These are phyloP conservation scores for Pyrrhoderma lamaoense DNA, from an alignment of 1,284 basidiomycete genomes.

Conservation along the genomic window DNA sequence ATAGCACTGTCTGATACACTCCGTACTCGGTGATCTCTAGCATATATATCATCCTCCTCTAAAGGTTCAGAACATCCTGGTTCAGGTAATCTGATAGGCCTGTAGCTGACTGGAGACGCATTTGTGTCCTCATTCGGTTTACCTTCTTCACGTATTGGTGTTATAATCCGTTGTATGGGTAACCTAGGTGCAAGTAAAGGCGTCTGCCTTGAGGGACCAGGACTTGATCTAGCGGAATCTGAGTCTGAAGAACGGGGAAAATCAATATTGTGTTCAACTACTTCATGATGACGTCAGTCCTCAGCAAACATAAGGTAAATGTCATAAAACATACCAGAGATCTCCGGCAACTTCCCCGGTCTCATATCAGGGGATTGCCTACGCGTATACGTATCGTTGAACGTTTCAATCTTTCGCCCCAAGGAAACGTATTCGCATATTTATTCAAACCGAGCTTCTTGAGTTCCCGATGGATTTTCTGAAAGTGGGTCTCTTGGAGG, in stretches of 20 bases:
- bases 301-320: background rate
- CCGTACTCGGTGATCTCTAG: background rate
- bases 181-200: conserved; percentile 10
- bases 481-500: conserved; percentile 39
- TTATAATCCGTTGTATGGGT: conserved; percentile 19
- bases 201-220: background rate
- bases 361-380: conserved; percentile 17
- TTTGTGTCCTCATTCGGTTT: conserved; percentile 5
- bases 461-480: conserved; percentile 35
- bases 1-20: conserved; percentile 12
- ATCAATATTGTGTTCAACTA: background rate
- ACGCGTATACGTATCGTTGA: conserved; percentile 19
- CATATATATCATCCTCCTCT: conserved; percentile 4
- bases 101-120: conserved; percentile 11
- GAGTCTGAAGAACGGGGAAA: background rate
- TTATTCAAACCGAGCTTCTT: conserved; percentile 30
- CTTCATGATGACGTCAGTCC: background rate
- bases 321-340: background rate
- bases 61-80: too few species aligned
- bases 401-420: conserved; percentile 20
- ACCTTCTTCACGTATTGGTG: conserved; percentile 16
- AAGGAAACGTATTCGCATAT: conserved; percentile 24
- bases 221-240: conserved; percentile 6
- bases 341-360: conserved; percentile 6
- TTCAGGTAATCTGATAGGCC: conserved; percentile 9